Conservation (phyloP, 768 basidiomycete genomes). For the Tephrocybe rancida region DNA sequence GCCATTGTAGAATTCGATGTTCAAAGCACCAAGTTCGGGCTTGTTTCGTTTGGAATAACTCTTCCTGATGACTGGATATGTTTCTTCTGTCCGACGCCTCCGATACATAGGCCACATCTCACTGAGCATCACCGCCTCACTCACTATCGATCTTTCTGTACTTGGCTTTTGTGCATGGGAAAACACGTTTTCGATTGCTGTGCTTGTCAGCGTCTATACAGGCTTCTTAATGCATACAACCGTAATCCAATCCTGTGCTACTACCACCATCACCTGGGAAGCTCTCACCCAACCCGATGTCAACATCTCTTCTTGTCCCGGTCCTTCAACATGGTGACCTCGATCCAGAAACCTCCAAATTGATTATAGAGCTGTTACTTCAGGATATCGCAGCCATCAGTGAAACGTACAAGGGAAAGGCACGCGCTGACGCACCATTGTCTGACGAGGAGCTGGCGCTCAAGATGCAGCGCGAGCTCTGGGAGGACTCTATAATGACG, state of each 20-base stretch:
- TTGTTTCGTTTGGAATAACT: no score
- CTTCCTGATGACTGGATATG: no score
- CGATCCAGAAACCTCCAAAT: constrained; percentile 9
- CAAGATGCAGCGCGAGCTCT: constrained; percentile 11
- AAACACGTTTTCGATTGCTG: no score
- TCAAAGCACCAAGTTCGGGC: no score
- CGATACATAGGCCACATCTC: no score
- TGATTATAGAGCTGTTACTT: constrained; percentile 11
- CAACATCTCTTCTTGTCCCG: not conserved
- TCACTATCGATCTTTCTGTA: no score
- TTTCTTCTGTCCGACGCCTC: no score
- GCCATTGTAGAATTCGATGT: no score
- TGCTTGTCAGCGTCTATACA: constrained; percentile 36
- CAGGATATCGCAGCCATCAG: constrained; percentile 16
- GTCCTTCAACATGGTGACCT: constrained; percentile 1
- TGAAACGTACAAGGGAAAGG: constrained; percentile 21
- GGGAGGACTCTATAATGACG: constrained; percentile 9
- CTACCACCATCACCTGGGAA: constrained; percentile 3
- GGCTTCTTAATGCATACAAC: not conserved
- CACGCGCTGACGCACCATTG: constrained; percentile 15
- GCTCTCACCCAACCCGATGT: not conserved
- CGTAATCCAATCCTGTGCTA: not conserved
- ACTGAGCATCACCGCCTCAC: no score
- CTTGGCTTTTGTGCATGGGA: no score
- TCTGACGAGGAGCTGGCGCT: constrained; percentile 23